A percentile compares a stretch with the other conserved stretches of the same genome.
These are phyloP conservation scores for Proliferodiscus dingleyae DNA, from an alignment of 2,329 filamentous ascomycete genomes.

Conservation along the genomic window DNA sequence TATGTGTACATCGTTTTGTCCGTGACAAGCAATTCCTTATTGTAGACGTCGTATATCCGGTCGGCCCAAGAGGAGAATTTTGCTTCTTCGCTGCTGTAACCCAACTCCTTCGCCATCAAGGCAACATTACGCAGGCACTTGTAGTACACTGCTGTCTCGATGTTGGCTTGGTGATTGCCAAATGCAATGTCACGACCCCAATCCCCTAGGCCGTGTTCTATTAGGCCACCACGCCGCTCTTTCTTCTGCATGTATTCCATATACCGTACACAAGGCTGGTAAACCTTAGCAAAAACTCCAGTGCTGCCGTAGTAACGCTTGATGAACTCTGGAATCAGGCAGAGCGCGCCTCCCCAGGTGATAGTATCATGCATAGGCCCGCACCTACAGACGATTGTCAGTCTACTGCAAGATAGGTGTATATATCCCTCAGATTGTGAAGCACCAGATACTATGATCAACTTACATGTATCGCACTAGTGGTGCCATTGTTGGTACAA, in stretches of 20 bases:
- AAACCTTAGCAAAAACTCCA: too few relatives aligned
- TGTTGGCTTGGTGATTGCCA: conserved; percentile 41
- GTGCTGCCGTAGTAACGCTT: too few relatives aligned
- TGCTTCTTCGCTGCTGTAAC: neutral
- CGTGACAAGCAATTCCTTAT: conserved; percentile 32
- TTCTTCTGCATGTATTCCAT: conserved; percentile 39
- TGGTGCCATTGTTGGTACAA: conserved; percentile 44
- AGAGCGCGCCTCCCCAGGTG: conserved; percentile 38
- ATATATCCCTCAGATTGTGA: too few relatives aligned
- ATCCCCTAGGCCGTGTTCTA: conserved; percentile 40
- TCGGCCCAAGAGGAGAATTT: conserved; percentile 28
- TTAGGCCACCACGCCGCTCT: conserved; percentile 37
- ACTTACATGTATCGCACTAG: conserved; percentile 45
- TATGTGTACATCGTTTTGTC: conserved; percentile 31
- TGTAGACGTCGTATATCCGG: conserved; percentile 32
- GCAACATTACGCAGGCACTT: conserved; percentile 35
- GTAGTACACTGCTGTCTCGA: conserved; percentile 41
- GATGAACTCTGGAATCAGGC: conserved; percentile 33
- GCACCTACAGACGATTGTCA: too few relatives aligned
- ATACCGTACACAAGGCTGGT: conserved; percentile 33
- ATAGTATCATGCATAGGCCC: conserved; percentile 44
- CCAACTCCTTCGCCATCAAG: conserved; percentile 5
- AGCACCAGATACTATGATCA: too few relatives aligned
- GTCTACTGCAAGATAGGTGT: too few relatives aligned
- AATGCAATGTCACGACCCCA: conserved; percentile 41